Conservation (phyloP, 2,329 filamentous ascomycete genomes). For the Exophiala sp. region DNA sequence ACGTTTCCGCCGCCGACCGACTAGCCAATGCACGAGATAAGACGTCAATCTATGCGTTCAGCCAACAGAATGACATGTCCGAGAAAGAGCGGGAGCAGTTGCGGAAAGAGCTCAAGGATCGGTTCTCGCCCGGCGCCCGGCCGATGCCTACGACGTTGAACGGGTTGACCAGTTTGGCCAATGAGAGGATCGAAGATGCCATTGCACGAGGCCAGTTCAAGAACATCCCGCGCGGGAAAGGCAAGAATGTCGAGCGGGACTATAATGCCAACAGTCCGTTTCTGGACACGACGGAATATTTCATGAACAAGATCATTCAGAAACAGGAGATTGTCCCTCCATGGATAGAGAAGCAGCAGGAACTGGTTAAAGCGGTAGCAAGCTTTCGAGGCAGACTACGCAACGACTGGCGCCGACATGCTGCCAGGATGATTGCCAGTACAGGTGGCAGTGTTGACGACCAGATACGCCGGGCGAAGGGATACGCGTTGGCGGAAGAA, state of each 20-base stretch:
- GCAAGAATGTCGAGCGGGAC: conserved; percentile 65
- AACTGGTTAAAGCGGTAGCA: conserved; percentile 63
- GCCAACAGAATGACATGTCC: conserved; percentile 53
- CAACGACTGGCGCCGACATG: conserved; percentile 78
- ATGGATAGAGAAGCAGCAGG: conserved; percentile 98
- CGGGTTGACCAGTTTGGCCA: conserved; percentile 75
- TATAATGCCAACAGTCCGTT: conserved; percentile 78
- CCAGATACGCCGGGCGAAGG: conserved; percentile 65
- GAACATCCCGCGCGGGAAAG: conserved; percentile 73
- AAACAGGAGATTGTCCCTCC: conserved; percentile 91
- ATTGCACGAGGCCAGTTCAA: conserved; percentile 86
- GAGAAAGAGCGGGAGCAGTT: conserved; percentile 68
- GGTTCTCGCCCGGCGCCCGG: conserved; percentile 68
- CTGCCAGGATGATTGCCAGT: conserved; percentile 69
- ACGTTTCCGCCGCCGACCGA: conserved; percentile 43
- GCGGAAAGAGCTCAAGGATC: conserved; percentile 67
- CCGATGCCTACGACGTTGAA: conserved; percentile 69
- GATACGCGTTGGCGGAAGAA: conserved; percentile 68
- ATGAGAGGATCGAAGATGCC: conserved; percentile 87
- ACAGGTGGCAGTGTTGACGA: conserved; percentile 66
- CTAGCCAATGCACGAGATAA: conserved; percentile 55
- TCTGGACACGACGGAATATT: conserved; percentile 92
- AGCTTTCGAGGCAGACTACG: conserved; percentile 69
- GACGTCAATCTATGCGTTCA: conserved; percentile 50
- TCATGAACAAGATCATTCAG: conserved; percentile 98